These are phyloP conservation scores for Neurospora sp. DNA, from an alignment of 2,329 filamentous ascomycete genomes.

Conservation along the genomic window DNA sequence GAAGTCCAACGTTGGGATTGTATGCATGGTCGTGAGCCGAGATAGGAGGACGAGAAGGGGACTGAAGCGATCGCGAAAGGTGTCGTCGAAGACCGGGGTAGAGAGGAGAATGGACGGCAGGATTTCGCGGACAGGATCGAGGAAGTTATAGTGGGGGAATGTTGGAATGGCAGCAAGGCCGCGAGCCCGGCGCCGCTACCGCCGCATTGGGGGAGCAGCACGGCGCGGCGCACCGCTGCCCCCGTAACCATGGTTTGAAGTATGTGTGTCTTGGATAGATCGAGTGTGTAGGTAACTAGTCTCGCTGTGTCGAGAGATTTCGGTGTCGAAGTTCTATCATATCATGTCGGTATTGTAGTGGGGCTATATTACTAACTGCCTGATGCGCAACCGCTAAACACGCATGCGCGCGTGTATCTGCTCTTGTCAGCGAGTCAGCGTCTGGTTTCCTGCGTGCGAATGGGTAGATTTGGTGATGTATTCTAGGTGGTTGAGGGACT, in stretches of 20 bases:
- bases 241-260: slow-evolving; percentile 37
- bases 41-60: slow-evolving; percentile 1
- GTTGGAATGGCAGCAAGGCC: slow-evolving; percentile 1
- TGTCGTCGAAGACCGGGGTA: slow-evolving; percentile 1
- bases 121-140: slow-evolving; percentile 3
- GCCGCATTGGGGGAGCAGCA: slow-evolving; percentile 36
- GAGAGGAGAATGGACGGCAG: slow-evolving; percentile 9
- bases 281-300: slow-evolving; percentile 3
- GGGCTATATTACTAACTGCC: background rate
- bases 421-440: background rate
- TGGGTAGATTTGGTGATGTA: background rate
- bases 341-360: slow-evolving; percentile 7
- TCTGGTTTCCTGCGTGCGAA: background rate
- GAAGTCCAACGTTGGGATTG: slow-evolving; percentile 11
- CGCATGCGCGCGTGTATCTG: background rate
- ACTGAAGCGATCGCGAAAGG: background rate
- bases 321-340: slow-evolving; percentile 11
- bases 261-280: slow-evolving; percentile 4
- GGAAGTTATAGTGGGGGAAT: background rate
- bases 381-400: background rate
- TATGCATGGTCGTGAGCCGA: slow-evolving; percentile 5
- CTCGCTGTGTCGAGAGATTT: slow-evolving; percentile 11
- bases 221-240: slow-evolving; percentile 34
- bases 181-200: slow-evolving; percentile 4
- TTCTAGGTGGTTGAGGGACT: background rate